These are phyloP conservation scores for Microbotryum scabiosae DNA, from an alignment of 1,284 basidiomycete species.

Conservation along the genomic window DNA sequence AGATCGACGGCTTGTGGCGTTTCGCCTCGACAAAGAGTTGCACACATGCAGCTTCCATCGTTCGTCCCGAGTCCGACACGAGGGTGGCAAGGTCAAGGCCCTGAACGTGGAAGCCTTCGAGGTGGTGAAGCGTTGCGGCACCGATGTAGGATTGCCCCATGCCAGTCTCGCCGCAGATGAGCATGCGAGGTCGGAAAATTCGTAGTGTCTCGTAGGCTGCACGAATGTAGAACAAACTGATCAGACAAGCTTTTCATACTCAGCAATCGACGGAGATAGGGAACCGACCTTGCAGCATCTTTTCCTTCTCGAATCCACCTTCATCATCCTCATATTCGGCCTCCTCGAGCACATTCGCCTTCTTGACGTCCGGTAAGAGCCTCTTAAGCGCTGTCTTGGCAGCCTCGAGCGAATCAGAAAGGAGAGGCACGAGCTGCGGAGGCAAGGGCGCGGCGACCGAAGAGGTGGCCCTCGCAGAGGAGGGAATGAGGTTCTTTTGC, in stretches of 20 bases:
- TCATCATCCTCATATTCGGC: conserved; percentile 66
- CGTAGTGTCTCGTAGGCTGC: conserved; percentile 83
- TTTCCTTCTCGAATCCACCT: conserved; percentile 46
- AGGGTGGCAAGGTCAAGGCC: conserved; percentile 82
- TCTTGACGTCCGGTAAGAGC: conserved; percentile 40
- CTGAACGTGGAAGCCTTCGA: conserved; percentile 94
- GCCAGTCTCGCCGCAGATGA: conserved; percentile 71
- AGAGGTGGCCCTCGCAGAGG: conserved; percentile 81
- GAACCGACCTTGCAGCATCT: conserved; percentile 69
- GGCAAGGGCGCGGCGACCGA: conserved; percentile 80
- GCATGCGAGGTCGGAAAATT: conserved; percentile 79
- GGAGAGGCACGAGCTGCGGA: conserved; percentile 70
- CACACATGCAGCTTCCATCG: conserved; percentile 82
- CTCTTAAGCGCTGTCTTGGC: conserved; percentile 58
- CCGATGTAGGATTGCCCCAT: conserved; percentile 90
- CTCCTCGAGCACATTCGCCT: conserved; percentile 63
- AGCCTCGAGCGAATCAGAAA: conserved; percentile 59
- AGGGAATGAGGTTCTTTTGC: conserved; percentile 87
- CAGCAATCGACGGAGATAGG: too few species aligned
- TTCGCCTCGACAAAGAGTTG: conserved; percentile 98
- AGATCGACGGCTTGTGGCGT: conserved; percentile 88
- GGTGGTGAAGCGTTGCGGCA: conserved; percentile 79
- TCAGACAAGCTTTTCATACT: background rate
- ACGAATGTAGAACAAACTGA: background rate
- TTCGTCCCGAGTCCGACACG: conserved; percentile 80